Base-by-base conservation (phyloP, 2,329 filamentous ascomycete genomes). In the Penicillium glabrum region DNA sequence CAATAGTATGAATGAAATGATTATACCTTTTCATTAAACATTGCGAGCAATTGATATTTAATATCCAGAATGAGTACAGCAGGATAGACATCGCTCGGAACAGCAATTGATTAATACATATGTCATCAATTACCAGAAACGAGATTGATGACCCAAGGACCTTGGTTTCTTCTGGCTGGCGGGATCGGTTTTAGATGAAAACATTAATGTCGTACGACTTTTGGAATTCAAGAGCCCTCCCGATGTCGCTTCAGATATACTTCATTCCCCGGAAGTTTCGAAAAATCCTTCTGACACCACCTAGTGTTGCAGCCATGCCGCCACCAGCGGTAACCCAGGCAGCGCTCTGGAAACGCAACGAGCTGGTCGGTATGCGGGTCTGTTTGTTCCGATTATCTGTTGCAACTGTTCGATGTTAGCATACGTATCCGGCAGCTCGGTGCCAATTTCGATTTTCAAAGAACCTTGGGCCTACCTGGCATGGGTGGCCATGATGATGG, bases 301-400 rank as follows among this genome's bases (percentile, higher is more conserved):
- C 53, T 19, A 67, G 51, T 5, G 64, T 67, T 0, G 64, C 63
- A 8, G 33, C 54, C 58, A 67, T 64, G 21, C 64, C 58, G 6
- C 61, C 64, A 9, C 64, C 64, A 2, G 63, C 64, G n/a, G 60
- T 53, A 16, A 37, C 53, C 64, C 64, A 67, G 21, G 60, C 64
- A 35, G 64, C 52, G 2, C 61, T 56, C 27, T 67, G 64, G n/a
- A 60, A 53, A 24, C 63, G 59, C 44, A 67, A 37, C 10, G 63
- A 59, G 10, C 27, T 58, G 3, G 59, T 2, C 2, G 62, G 60
- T 26, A 67, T 63, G 3, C 49, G 44, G n/a, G 44, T 56, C 26
- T 60, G 54, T 11, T 46, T 45, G 4, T 47, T 54, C 1, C 57
- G 43, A 14, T 27, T 46, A n/a, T 61, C 60, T 48, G 41, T 19